A percentile compares a stretch with the other conserved stretches of the same genome.
These are phyloP conservation scores for Meyerozyma smithsonii DNA, from an alignment of 1,139 yeast genomes.

Conservation along the genomic window DNA sequence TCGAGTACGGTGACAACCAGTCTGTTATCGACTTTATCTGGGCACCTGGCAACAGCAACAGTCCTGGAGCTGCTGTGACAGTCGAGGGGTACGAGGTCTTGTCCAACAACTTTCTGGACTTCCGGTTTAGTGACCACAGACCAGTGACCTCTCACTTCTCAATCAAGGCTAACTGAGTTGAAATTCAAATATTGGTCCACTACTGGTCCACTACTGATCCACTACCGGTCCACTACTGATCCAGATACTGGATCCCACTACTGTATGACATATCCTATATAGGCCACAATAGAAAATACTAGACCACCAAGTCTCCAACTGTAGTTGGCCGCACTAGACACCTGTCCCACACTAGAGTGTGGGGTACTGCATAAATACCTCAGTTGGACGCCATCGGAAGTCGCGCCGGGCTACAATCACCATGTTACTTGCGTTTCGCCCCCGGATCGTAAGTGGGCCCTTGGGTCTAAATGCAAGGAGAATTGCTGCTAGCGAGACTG, in stretches of 20 bases:
- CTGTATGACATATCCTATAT: background rate
- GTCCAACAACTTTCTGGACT: conserved; percentile 21
- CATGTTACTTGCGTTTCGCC: background rate
- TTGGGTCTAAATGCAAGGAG: background rate
- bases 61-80: conserved; percentile 5
- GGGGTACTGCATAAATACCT: background rate
- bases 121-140: conserved; percentile 41
- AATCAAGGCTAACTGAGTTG: too few relatives aligned
- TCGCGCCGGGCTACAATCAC: background rate
- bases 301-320: too few relatives aligned
- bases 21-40: conserved; percentile 28
- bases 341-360: background rate
- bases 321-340: too few relatives aligned
- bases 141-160: conserved; percentile 31
- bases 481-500: background rate
- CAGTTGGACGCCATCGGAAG: background rate
- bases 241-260: background rate
- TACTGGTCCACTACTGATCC: too few relatives aligned
- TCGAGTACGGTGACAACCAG: conserved; percentile 21
- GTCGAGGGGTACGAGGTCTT: conserved; percentile 33
- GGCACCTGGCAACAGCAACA: conserved; percentile 16
- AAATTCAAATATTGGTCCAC: too few relatives aligned
- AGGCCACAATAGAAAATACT: too few relatives aligned
- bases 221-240: background rate
- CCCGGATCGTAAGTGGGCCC: background rate